Evolutionary conservation across 768 basidiomycete species (phyloP).

Genomic region (Imleria badia): DNA sequence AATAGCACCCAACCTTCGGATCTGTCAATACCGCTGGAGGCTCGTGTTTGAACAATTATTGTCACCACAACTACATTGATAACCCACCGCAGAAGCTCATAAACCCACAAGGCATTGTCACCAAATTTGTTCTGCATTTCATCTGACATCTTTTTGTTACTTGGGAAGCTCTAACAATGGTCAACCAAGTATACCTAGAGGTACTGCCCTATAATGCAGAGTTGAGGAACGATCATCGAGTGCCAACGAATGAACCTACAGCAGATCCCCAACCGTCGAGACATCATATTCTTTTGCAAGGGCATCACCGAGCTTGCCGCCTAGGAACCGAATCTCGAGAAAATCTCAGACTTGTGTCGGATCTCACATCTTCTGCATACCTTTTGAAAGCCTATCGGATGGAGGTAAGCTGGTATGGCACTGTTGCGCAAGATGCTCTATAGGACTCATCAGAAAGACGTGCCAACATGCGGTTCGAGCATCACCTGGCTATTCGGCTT

Average conservation of each 20-base stretch:
- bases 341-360: neutral
- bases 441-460: neutral
- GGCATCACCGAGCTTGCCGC: conserved; percentile 90
- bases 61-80: neutral
- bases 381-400: conserved; percentile 87
- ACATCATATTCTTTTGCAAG: conserved; percentile 87
- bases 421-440: conserved; percentile 83
- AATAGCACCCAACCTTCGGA: conserved; percentile 62
- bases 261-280: conserved; percentile 84
- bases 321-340: conserved; percentile 83
- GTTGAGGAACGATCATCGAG: conserved; percentile 1
- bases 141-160: conserved; percentile 39
- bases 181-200: conserved; percentile 45
- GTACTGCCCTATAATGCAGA: conserved; percentile 45
- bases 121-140: conserved; percentile 82
- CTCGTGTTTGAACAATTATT: neutral
- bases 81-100: conserved; percentile 79
- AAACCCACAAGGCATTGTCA: conserved; percentile 86
- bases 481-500: conserved; percentile 85
- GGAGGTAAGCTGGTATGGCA: conserved; percentile 82
- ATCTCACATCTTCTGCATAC: conserved; percentile 33
- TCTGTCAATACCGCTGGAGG: conserved; percentile 76
- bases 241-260: conserved; percentile 51
- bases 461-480: neutral
- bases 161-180: neutral